Base-by-base conservation (phyloP, 2,329 filamentous ascomycete species). In the Ophiosphaerella korrae region DNA sequence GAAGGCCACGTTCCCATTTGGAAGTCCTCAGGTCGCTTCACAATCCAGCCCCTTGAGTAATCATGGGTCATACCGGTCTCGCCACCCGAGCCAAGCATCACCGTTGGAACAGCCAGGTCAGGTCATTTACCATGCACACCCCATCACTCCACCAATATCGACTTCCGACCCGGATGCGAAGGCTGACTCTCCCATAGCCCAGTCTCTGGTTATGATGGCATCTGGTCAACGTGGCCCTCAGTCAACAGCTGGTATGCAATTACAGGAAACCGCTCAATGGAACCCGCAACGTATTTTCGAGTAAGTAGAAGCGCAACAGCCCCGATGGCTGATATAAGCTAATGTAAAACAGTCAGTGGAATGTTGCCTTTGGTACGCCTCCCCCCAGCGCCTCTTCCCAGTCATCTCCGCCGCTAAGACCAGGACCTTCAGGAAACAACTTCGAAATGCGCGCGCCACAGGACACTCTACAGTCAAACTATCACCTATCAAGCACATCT, bases 261-360 rank as follows among this genome's bases (percentile, higher is more conserved):
- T 89, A 67, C 78, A 84, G 60, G 88, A 88, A 53, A 81, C 84
- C 41, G 80, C 82, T 21, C 77, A 82, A 48, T 96, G 92, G 92
- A 95, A 96, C 66, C 92, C 92, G 21, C 84, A 89, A 29, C 84
- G 88, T 52, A 91, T 96, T 60, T 93, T 96, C 82, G 90, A 93
- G 91, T 96, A 83, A 82, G 90, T 83, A 31, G 1, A 36, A 13
- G 18, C 9, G 31, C 13, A 7, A 3, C 7, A 5, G 14, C 37
- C 26, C 37, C 3, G 1, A 18, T 18, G 26, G 24, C n/a, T 5
- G 12, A 13, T 5, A 29, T 18, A 45, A 8, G 26, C 62, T 67
- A 64, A 68, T 37, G 12, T 50, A 6, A 13, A 6, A 42, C 66
- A 96, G 92, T 74, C 91, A 96, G 80, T 97, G 93, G 92, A 92